These are phyloP conservation scores for Prinsepia uniflora DNA, from an alignment of 306 rosid species.

Conservation along the genomic window DNA sequence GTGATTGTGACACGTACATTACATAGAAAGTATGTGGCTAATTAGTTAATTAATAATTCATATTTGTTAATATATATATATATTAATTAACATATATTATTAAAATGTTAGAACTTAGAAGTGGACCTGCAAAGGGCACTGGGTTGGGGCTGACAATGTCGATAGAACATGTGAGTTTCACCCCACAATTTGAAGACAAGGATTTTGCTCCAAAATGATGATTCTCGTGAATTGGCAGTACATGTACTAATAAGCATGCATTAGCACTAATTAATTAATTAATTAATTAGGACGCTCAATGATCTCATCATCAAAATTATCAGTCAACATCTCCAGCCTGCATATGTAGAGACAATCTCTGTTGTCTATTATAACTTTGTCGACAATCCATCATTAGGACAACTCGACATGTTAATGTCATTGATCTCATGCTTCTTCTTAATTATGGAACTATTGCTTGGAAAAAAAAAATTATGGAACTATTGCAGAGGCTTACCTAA, in stretches of 20 bases:
- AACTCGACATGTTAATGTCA: background rate
- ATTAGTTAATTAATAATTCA: background rate
- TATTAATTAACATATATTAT: too few relatives aligned
- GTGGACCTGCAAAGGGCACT: background rate
- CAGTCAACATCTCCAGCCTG: too few relatives aligned
- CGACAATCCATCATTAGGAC: background rate
- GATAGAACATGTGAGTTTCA: slow-evolving; percentile 11
- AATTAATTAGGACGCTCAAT: background rate
- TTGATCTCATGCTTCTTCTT: background rate
- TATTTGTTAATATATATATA: too few relatives aligned
- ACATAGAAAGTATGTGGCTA: background rate
- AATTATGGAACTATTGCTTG: background rate
- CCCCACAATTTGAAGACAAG: slow-evolving; percentile 12
- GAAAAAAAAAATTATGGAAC: background rate
- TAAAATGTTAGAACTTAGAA: slow-evolving; percentile 13
- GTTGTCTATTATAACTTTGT: background rate
- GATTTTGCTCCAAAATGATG: background rate
- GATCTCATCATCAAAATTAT: background rate
- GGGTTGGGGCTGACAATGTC: background rate
- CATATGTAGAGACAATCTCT: background rate
- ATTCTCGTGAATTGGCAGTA: background rate
- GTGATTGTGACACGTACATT: slow-evolving; percentile 19
- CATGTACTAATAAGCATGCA: too few relatives aligned
- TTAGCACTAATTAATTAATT: background rate
- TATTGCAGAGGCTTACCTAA: background rate